Base-by-base conservation (phyloP, 2,329 filamentous ascomycete genomes). In the Penicillium glabrum region DNA sequence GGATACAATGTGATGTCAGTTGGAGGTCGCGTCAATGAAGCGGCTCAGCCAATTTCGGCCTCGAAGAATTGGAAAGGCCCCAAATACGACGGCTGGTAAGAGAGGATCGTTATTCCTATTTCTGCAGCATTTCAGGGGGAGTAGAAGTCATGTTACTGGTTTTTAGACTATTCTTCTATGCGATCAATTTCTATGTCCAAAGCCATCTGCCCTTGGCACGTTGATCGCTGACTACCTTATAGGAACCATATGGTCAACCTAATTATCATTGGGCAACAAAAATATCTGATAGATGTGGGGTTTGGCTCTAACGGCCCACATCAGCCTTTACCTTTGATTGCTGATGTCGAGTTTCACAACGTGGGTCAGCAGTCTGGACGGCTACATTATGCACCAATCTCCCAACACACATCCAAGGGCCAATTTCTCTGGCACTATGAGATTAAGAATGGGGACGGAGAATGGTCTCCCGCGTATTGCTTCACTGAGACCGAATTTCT, bases 401-500 rank as follows among this genome's bases (percentile, higher is more conserved):
- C 39, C 27, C 50, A 52, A 23, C 39, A 37, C 44, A 37, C 27
- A 19, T 37, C 11, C 41, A 44, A 33, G 29, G 26, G 5, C 11
- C 50, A 52, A 11, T 24, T 16, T 24, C 26, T 52, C 23, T 52
- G 50, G 50, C 37, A 52, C 10, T 52, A 52, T 52, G 50, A 52
- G 13, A 45, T 37, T 10, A 16, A 41, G 5, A 52, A 52, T 46
- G 27, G 50, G 14, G 39, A 27, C 9, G 50, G n/a, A 27, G 49
- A 57, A 2, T 90, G 86, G 82, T 76, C 79, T 37, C 76, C 81
- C 2, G 82, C 79, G 49, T 90, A 89, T 69, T 82, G 79, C 58
- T 90, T 89, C 67, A 79, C 80, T 1, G 82, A 87, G 61, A 76
- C 79, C 16, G 85, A 88, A 69, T 88, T 86, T 67, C 67, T 82